Percentiles rank a stretch among this genome's conserved stretches.
These are phyloP conservation scores for Aegilops umbellulata DNA, from an alignment of 176 grass and related monocot species.

Conservation along the genomic window DNA sequence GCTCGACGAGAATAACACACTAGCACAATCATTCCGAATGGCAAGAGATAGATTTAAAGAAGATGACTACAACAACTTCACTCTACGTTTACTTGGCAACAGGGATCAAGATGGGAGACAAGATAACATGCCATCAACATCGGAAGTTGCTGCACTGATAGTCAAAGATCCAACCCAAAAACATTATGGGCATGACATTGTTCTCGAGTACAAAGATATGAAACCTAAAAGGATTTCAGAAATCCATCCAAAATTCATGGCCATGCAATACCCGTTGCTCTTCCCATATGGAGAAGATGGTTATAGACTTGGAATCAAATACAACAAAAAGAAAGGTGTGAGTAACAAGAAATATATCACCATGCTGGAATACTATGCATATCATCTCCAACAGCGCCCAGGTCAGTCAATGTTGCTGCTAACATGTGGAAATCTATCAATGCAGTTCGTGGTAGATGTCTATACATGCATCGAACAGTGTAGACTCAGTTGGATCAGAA, in stretches of 20 bases:
- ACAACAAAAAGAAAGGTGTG: neutral
- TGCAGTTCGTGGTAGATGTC: neutral
- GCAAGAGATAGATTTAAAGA: slow-evolving; percentile 33
- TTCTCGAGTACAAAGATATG: slow-evolving; percentile 8
- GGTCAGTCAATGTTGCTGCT: neutral
- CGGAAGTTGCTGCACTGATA: slow-evolving; percentile 18
- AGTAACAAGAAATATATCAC: neutral
- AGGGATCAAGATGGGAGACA: slow-evolving; percentile 12
- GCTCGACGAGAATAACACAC: slow-evolving; percentile 27
- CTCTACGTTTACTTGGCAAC: neutral
- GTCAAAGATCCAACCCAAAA: neutral
- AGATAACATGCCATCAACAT: slow-evolving; percentile 15
- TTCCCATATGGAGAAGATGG: slow-evolving; percentile 49
- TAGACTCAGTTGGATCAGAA: neutral
- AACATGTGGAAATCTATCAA: slow-evolving; percentile 7
- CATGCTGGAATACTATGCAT: slow-evolving; percentile 25
- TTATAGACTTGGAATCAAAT: neutral
- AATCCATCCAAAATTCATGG: slow-evolving; percentile 31
- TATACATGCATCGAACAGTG: neutral
- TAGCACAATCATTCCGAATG: slow-evolving; percentile 38
- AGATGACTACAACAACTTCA: neutral
- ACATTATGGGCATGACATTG: neutral
- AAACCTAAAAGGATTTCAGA: slow-evolving; percentile 12
- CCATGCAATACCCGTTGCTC: slow-evolving; percentile 10
- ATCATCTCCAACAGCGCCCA: neutral